phyloP scores from a whole-genome alignment of 2,329 filamentous ascomycete species.

The Colletotrichum lini region DNA sequence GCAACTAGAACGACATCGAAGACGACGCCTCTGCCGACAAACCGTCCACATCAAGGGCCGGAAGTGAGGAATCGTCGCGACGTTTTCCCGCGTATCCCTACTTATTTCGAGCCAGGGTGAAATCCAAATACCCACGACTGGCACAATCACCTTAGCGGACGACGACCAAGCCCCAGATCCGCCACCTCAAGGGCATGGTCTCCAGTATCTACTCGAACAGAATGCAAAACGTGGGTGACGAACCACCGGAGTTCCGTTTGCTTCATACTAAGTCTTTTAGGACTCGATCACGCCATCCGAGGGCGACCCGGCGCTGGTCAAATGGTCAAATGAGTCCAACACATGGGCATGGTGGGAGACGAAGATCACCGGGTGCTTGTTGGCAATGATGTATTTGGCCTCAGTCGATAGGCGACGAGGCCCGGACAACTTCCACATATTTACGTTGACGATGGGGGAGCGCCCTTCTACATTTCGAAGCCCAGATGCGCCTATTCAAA shows the following conservation, averaged over 20 bases:
- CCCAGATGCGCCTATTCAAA: background rate
- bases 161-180: background rate
- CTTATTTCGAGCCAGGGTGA: background rate
- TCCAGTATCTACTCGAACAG: background rate
- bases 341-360: background rate
- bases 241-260: slow-evolving; percentile 27
- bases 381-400: background rate
- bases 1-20: background rate
- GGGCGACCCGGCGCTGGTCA: background rate
- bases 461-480: slow-evolving; percentile 7
- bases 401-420: background rate
- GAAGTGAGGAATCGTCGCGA: background rate
- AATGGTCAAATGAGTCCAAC: background rate
- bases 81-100: background rate
- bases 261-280: slow-evolving; percentile 41
- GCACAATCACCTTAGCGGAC: background rate
- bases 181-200: background rate
- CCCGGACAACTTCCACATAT: slow-evolving; percentile 23
- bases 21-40: background rate
- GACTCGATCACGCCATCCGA: slow-evolving; percentile 10
- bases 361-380: background rate
- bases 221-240: slow-evolving; percentile 41
- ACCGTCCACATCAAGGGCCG: background rate
- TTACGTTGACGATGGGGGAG: slow-evolving; percentile 2
- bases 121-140: background rate